Evolutionary conservation across 2,329 filamentous ascomycete genomes (phyloP), one percentile per base, ranked within the genome.

Genomic region (Fusarium sp.): DNA sequence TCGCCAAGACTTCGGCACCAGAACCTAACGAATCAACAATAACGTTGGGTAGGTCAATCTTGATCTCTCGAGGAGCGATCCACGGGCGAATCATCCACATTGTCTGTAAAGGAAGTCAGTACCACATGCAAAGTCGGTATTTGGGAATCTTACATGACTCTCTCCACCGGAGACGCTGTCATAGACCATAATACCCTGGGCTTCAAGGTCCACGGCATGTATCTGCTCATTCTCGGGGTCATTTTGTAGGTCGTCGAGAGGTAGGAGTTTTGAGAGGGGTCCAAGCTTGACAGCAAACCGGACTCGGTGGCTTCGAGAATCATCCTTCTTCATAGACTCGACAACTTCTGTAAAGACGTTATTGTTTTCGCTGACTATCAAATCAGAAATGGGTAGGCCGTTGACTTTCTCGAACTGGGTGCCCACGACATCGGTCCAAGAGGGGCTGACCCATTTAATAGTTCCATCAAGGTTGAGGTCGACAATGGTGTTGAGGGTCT

Each of bases 21-120:
- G 97, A 94, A 37, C 96, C 96, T 17, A 99, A 86, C 3, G 94
- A 95, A 74, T 98, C 94, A 51, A 98, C 94, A 62, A 99, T 90
- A 28, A 97, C 83, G 58, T 89, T 84, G 17, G 96, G 95, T 8
- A 99, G 87, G 77, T 98, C 96, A 72, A 99, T 98, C 68, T 96
- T 96, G 75, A 99, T 93, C 82, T 98, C 94, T 70, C 94, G 89
- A 7, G 95, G 92, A 40, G 91, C 87, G 40, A 94, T 90, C 80
- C 94, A 97, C 4, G 95, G 96, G 68, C 96, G 92, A 71, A 99
- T 89, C 94, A 99, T 99, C 96, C 96, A 99, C 96, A 99, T 99
- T 19, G 93, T 97, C 93, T 97, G 44, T 48, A 17, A 73, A 69
- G 59, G 62, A 47, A 46, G 63, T 70, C 79, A 79, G 75, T 70